These are phyloP conservation scores for Phascolomyces articulosus DNA, from an alignment of 371 early-diverging fungal species.

Conservation along the genomic window DNA sequence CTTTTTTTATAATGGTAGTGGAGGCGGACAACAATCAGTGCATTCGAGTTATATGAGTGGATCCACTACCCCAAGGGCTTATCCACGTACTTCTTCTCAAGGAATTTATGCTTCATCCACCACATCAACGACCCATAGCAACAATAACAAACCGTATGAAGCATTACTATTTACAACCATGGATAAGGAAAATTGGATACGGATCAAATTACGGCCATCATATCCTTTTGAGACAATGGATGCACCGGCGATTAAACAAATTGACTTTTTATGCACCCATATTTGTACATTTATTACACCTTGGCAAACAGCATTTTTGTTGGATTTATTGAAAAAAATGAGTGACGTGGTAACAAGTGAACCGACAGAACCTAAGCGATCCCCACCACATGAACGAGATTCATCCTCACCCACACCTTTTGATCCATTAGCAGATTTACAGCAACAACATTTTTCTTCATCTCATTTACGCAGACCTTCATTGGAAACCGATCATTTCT, in stretches of 20 bases:
- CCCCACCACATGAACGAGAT: neutral
- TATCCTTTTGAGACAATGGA: no score
- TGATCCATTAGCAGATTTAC: neutral
- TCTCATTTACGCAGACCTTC: neutral
- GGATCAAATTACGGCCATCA: constrained; percentile 37
- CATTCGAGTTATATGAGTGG: constrained; percentile 35
- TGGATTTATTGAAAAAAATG: constrained; percentile 30
- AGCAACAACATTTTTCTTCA: no score
- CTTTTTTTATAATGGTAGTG: no score
- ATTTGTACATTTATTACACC: constrained; percentile 33
- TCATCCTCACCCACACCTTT: no score
- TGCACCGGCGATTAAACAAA: constrained; percentile 22
- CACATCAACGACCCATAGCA: neutral
- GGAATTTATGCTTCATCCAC: neutral
- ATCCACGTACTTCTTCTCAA: constrained; percentile 4
- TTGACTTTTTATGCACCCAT: constrained; percentile 36
- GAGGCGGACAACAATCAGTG: constrained; percentile 13
- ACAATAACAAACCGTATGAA: constrained; percentile 31
- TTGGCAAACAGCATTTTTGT: constrained; percentile 34
- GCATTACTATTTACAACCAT: constrained; percentile 44
- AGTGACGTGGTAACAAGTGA: neutral
- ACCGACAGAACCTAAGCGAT: neutral
- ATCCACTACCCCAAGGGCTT: constrained; percentile 33
- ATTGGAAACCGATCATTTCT: neutral
- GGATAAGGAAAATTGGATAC: constrained; percentile 40